phyloP scores from a whole-genome alignment of 148 eudicot genomes.

The Hydrangea macrophylla region DNA sequence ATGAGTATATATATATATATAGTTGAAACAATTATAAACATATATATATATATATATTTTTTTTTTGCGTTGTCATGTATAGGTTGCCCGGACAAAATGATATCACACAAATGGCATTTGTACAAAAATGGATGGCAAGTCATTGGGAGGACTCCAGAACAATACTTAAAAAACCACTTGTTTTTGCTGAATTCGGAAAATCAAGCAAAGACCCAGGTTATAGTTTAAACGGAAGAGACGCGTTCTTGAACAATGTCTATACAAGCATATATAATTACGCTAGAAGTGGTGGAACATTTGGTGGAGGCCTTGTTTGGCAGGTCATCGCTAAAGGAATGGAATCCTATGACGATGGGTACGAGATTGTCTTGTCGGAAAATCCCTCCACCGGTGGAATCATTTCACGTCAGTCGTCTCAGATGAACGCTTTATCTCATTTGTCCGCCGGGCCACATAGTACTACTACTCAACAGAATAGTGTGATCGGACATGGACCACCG shows the following conservation, averaged over 20 bases:
- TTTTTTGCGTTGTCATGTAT: too few relatives aligned
- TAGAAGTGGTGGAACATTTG: slow-evolving; percentile 12
- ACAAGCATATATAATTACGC: slow-evolving; percentile 9
- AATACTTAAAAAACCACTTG: slow-evolving; percentile 25
- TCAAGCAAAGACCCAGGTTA: slow-evolving; percentile 31
- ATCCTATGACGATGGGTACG: slow-evolving; percentile 25
- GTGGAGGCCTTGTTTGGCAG: slow-evolving; percentile 34
- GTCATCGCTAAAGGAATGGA: slow-evolving; percentile 25
- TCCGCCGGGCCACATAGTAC: background rate
- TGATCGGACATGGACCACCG: too few relatives aligned
- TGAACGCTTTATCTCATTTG: background rate
- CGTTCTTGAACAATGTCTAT: slow-evolving; percentile 15
- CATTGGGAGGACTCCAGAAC: slow-evolving; percentile 21
- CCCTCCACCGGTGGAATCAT: slow-evolving; percentile 15
- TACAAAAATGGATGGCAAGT: slow-evolving; percentile 23
- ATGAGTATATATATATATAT: background rate
- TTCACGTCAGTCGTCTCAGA: slow-evolving; percentile 17
- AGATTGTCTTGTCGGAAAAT: slow-evolving; percentile 20
- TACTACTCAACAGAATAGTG: too few relatives aligned
- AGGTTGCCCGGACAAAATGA: slow-evolving; percentile 20
- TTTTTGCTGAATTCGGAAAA: slow-evolving; percentile 28
- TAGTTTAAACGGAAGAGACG: slow-evolving; percentile 12
- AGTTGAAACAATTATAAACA: too few relatives aligned
- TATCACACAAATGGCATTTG: slow-evolving; percentile 23
- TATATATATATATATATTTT: too few relatives aligned